phyloP scores from a whole-genome alignment of 345 rosid genomes.

The Conringia planisiliqua region DNA sequence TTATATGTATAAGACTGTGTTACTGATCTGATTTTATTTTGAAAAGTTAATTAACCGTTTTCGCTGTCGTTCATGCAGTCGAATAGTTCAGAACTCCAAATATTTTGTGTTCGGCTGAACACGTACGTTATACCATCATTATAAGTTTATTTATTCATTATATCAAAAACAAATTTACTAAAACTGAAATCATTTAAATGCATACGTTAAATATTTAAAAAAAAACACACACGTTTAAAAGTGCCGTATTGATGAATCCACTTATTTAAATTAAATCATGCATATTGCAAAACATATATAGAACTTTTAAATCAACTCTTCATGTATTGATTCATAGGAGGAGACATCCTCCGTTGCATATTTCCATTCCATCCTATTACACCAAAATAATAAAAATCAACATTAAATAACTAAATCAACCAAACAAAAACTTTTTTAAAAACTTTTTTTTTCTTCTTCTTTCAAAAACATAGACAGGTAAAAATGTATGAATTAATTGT shows the following conservation, averaged over 20 bases:
- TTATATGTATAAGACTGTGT: not conserved
- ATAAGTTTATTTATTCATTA: not conserved
- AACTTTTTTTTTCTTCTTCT: not conserved
- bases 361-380: conserved; percentile 57
- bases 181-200: not conserved
- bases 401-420: not conserved
- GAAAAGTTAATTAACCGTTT: conserved; percentile 42
- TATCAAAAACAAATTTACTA: not conserved
- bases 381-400: not conserved
- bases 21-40: not conserved
- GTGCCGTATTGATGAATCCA: not conserved
- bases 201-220: not conserved
- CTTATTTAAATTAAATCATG: conserved; percentile 6
- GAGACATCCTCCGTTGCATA: conserved; percentile 40
- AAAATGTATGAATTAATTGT: no score
- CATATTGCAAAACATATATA: not conserved
- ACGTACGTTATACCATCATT: no score
- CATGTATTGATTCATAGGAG: conserved; percentile 55
- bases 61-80: conserved; percentile 65
- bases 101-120: conserved; percentile 3
- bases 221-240: not conserved
- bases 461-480: not conserved
- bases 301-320: conserved; percentile 31
- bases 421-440: not conserved
- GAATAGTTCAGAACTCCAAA: conserved; percentile 54